Percentiles rank a stretch among this genome's conserved stretches.
Conservation (phyloP, 164 flowering plant genomes). For the Chimonanthus salicifolius region DNA sequence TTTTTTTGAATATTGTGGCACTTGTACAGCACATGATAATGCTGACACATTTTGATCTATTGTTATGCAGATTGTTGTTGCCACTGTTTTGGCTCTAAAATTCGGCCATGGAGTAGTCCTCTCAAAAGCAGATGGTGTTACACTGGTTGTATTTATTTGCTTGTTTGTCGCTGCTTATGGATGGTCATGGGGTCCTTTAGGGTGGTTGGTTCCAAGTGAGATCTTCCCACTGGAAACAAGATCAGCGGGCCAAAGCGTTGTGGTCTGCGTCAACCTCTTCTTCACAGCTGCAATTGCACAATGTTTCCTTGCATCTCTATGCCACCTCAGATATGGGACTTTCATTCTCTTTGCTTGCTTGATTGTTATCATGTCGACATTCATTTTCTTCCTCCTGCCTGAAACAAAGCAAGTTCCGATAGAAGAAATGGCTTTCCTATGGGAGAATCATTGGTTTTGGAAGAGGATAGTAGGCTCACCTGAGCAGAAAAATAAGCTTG, state of each 20-base stretch:
- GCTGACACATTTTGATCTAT: neutral
- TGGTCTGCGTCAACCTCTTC: slow-evolving; percentile 76
- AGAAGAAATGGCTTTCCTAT: slow-evolving; percentile 63
- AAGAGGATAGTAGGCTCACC: slow-evolving; percentile 26
- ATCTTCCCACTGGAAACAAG: slow-evolving; percentile 85
- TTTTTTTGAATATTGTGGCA: neutral
- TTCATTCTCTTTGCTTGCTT: slow-evolving; percentile 75
- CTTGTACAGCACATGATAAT: neutral
- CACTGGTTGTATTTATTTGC: slow-evolving; percentile 63
- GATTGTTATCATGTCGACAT: slow-evolving; percentile 56
- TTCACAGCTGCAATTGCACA: slow-evolving; percentile 86
- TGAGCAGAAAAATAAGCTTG: slow-evolving; percentile 7
- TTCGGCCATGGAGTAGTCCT: slow-evolving; percentile 62
- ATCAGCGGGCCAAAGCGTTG: slow-evolving; percentile 88
- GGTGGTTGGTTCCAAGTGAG: slow-evolving; percentile 95
- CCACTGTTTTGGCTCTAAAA: slow-evolving; percentile 50
- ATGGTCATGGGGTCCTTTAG: slow-evolving; percentile 94
- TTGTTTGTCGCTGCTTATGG: slow-evolving; percentile 39
- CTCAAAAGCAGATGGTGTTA: slow-evolving; percentile 42
- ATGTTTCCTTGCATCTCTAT: slow-evolving; percentile 68
- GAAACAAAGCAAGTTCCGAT: slow-evolving; percentile 95
- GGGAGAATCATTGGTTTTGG: slow-evolving; percentile 72
- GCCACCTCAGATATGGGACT: slow-evolving; percentile 70
- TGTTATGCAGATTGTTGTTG: slow-evolving; percentile 47
- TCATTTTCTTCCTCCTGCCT: slow-evolving; percentile 76